These are phyloP conservation scores for Globisporangium nodosum DNA, from an alignment of 352 stramenopile genomes.

Conservation along the genomic window DNA sequence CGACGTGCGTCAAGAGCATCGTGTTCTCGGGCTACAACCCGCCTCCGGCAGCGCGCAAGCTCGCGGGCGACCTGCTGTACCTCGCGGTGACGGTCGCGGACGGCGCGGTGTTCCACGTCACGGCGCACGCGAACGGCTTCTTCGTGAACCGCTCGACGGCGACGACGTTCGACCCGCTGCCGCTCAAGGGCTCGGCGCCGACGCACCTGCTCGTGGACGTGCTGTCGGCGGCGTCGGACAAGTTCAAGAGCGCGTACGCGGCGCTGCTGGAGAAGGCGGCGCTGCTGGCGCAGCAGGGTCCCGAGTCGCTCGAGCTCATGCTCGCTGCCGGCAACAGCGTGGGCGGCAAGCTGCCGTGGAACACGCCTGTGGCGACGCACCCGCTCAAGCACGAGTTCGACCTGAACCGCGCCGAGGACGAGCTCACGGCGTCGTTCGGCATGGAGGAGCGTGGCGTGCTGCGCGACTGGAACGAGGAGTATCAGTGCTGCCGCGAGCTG, in stretches of 20 bases:
- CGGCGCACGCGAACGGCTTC: constrained; percentile 90
- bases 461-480: constrained; percentile 97
- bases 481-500: constrained; percentile 89
- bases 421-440: constrained; percentile 85
- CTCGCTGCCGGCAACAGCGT: constrained; percentile 71
- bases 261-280: constrained; percentile 79
- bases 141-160: constrained; percentile 89
- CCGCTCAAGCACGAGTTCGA: constrained; percentile 64
- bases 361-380: constrained; percentile 33
- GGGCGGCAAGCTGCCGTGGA: constrained; percentile 76
- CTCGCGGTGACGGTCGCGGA: constrained; percentile 84
- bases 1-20: constrained; percentile 88
- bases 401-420: constrained; percentile 85
- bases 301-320: constrained; percentile 85
- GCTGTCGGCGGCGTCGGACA: constrained; percentile 55
- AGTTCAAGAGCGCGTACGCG: constrained; percentile 70
- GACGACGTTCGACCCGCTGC: constrained; percentile 76
- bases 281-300: constrained; percentile 61
- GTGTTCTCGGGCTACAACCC: constrained; percentile 94
- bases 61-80: constrained; percentile 93
- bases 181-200: constrained; percentile 31
- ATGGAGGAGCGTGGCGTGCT: constrained; percentile 90
- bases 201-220: constrained; percentile 82
- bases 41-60: constrained; percentile 86
- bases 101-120: constrained; percentile 76